These are phyloP conservation scores for Leptographium lundbergii DNA, from an alignment of 2,329 filamentous ascomycete species.

Conservation along the genomic window DNA sequence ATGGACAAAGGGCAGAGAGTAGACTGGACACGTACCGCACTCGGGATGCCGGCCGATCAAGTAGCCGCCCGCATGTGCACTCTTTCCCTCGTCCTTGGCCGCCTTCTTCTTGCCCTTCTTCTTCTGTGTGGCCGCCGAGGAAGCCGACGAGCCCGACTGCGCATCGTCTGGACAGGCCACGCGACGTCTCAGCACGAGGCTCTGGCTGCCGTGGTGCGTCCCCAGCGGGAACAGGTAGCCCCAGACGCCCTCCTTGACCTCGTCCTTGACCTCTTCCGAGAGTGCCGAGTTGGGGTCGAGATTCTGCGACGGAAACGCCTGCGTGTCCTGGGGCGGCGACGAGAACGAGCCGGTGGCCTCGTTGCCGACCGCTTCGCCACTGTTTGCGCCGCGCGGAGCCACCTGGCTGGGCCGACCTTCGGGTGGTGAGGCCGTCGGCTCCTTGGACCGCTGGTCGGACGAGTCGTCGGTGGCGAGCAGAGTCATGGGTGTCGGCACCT, in stretches of 20 bases:
- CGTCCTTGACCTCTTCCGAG: conserved; percentile 74
- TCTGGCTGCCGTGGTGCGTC: conserved; percentile 53
- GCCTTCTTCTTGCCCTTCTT: conserved; percentile 33
- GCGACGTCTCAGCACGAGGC: conserved; percentile 59
- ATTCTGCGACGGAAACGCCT: conserved; percentile 65
- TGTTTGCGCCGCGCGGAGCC: conserved; percentile 23
- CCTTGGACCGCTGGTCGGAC: conserved; percentile 47
- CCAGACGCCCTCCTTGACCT: conserved; percentile 79
- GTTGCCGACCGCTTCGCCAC: not conserved
- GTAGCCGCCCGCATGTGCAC: conserved; percentile 65
- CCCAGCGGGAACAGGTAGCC: conserved; percentile 76
- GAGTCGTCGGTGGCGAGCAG: conserved; percentile 44
- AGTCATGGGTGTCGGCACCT: conserved; percentile 73
- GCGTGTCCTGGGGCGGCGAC: conserved; percentile 56
- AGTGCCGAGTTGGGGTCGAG: conserved; percentile 58
- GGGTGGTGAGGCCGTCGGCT: conserved; percentile 59
- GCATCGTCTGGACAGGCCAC: conserved; percentile 49
- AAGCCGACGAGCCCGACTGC: conserved; percentile 10
- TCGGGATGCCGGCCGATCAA: conserved; percentile 87
- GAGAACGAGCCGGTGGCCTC: conserved; percentile 28
- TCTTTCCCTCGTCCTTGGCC: conserved; percentile 45
- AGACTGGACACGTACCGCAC: conserved; percentile 52
- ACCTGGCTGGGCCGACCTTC: conserved; percentile 44
- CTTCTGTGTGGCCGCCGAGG: conserved; percentile 15
- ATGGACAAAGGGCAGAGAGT: not conserved